These are phyloP conservation scores for Fragaria ananassa DNA, from an alignment of 306 rosid genomes.

Conservation along the genomic window DNA sequence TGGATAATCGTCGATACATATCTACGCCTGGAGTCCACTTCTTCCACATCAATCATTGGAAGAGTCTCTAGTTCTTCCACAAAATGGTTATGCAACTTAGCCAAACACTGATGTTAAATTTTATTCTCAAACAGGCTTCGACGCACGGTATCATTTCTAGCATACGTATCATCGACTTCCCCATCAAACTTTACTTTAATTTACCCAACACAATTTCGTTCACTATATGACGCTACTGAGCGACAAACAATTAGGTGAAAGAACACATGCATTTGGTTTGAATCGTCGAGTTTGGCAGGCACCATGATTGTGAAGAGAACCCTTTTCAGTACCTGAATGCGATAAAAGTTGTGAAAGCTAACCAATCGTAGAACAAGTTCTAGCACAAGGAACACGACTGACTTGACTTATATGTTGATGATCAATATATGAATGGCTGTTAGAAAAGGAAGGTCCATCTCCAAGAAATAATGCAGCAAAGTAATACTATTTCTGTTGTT, in stretches of 20 bases:
- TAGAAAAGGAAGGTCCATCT: not conserved
- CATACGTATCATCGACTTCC: not conserved
- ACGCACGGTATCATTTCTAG: not conserved
- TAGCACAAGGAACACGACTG: not conserved
- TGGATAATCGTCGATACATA: not conserved
- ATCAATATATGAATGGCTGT: not conserved
- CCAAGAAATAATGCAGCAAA: not conserved
- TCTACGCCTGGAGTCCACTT: not conserved
- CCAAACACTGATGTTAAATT: not conserved
- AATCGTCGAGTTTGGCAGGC: slow-evolving; percentile 39
- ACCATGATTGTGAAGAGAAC: slow-evolving; percentile 30
- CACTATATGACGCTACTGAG: not conserved
- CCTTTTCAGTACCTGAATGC: not conserved
- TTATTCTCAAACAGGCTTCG: not conserved
- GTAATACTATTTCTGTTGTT: not conserved
- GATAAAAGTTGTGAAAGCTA: not conserved
- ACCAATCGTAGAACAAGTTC: not conserved
- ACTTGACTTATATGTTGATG: not conserved
- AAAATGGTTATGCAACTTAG: not conserved
- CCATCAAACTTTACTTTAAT: not conserved
- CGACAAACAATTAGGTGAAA: not conserved
- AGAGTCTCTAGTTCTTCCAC: not conserved
- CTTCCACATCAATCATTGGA: not conserved
- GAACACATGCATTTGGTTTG: not conserved
- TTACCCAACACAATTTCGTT: not conserved